Evolutionary conservation across 352 stramenopile species (phyloP), one percentile per base, ranked within the genome.

Genomic region (Phytophthora cryptogea): DNA sequence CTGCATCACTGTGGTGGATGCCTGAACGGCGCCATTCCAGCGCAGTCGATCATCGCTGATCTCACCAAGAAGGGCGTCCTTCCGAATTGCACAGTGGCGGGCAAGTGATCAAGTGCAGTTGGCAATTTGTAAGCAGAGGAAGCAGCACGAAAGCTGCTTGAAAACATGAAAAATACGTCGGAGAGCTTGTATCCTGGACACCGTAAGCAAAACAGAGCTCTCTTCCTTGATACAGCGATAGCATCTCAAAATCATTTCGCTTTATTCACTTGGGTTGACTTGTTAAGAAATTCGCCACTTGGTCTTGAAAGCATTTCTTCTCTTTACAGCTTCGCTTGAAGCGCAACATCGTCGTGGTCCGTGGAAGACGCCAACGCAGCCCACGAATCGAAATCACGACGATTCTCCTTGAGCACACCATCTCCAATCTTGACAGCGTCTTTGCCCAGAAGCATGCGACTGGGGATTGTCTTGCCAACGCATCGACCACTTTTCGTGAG

Each of bases 1-100:
- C 61, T 94, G 40, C 84, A 94, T 48, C 82, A 92, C 54, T 92
- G 82, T 55, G 84, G 84, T 5, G 82, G 78, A 8, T 94, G 84
- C 42, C 51, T 84, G 27, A 93, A 93, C 59, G 82, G 77, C 43
- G 80, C 54, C 2, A 86, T 92, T 32, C 71, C 76, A 1, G 70
- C 71, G 7, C 72, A 74, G 42, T 54, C 72, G 45, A 70, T 92
- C 36, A 82, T 92, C 37, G 43, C 59, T 13, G 66, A 80, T 39
- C 64, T 77, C 40, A 66, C n/a, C 8, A 45, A 27, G 9, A 76
- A 72, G 35, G 59, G 54, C 8, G 64, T 83, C 32, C 54, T 86
- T 9, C 76, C 76, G 8, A 68, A 63, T 8, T 83, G 72, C 27
- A 52, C 72, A 1, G 61, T 76, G 13, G 72, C 59, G 6, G 32